Base-by-base conservation (phyloP, 192 early-diverging fungal genomes). In the Coemansia sp. region DNA sequence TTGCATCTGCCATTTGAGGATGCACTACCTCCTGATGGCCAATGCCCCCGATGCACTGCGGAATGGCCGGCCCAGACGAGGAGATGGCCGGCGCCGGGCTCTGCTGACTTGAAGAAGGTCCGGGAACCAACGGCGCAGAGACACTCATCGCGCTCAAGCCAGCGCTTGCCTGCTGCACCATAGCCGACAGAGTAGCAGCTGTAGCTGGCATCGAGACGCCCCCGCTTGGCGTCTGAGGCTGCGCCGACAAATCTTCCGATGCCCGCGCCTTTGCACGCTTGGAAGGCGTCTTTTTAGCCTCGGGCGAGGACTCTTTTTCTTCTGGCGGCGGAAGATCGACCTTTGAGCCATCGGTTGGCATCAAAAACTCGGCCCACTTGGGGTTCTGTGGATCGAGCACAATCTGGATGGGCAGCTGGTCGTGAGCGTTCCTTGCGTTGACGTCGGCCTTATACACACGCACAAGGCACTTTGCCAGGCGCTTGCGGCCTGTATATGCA, bases 341-440 rank as follows among this genome's bases (percentile, higher is more conserved):
- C 19, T 70, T 62, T 9, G 76, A 70, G 54, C 76, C 76, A 46
- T 79, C 76, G 1, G 67, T 74, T 16, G 75, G 75, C 56, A 72
- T 60, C 46, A 83, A 46, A 23, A 83, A 79, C 61, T 72, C 72
- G 36, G 70, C 65, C 81, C 81, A 83, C 19, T 72, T 64, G 3
- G 68, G 76, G 23, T 75, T 73, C 7, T 74, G 70, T 2, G 75
- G 72, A 18, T 93, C 89, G 42, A 89, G 83, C 0, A 91, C 88
- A 53, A 97, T 78, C 60, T 97, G 89, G 45, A 89, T 75, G 0
- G 95, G 89, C 0, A 85, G 86, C 71, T 95, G 91, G 11, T 83
- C 90, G 48, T 88, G 82, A 0, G 76, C 75, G 65, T 97, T 97
- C 60, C 84, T 78, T 1, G 88, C 90, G 22, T 89, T 81, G 45